phyloP scores from a whole-genome alignment of 495 filamentous ascomycete genomes.

The Tuber indicum region DNA sequence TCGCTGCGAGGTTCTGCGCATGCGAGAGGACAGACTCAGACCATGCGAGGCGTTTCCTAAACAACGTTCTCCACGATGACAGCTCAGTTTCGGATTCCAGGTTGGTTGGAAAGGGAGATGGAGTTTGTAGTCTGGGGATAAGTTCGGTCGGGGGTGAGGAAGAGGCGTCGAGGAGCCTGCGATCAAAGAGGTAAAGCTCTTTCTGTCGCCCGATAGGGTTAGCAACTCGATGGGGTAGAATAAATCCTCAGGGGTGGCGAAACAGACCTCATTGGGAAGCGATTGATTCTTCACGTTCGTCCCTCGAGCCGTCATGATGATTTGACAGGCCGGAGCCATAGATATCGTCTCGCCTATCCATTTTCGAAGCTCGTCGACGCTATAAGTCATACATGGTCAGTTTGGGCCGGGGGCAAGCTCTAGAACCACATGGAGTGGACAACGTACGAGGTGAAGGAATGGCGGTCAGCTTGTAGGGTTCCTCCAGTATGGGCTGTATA shows the following conservation, averaged over 20 bases:
- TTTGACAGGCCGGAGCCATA: slow-evolving; percentile 56
- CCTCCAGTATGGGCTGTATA: slow-evolving; percentile 65
- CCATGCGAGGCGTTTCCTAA: slow-evolving; percentile 41
- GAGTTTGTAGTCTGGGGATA: slow-evolving; percentile 28
- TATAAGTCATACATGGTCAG: slow-evolving; percentile 34
- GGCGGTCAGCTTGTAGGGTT: slow-evolving; percentile 54
- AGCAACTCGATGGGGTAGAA: background rate
- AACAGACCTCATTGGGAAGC: slow-evolving; percentile 56
- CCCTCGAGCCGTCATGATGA: slow-evolving; percentile 63
- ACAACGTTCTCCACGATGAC: slow-evolving; percentile 36
- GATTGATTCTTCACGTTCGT: slow-evolving; percentile 64
- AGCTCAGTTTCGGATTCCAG: slow-evolving; percentile 37
- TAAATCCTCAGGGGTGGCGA: background rate
- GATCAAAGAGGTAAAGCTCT: slow-evolving; percentile 41
- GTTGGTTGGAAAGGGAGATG: slow-evolving; percentile 35
- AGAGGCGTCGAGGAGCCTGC: slow-evolving; percentile 31
- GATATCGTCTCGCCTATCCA: slow-evolving; percentile 58
- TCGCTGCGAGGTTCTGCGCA: slow-evolving; percentile 26
- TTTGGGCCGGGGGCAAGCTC: slow-evolving; percentile 7
- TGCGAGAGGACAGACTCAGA: slow-evolving; percentile 36
- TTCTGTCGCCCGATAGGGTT: slow-evolving; percentile 22
- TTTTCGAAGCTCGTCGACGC: slow-evolving; percentile 59
- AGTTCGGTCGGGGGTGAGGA: slow-evolving; percentile 21
- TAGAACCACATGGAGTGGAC: slow-evolving; percentile 5
- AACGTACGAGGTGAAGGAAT: slow-evolving; percentile 55